Base-by-base conservation (phyloP, 1,139 yeast species). In the Kluyveromyces sp. region DNA sequence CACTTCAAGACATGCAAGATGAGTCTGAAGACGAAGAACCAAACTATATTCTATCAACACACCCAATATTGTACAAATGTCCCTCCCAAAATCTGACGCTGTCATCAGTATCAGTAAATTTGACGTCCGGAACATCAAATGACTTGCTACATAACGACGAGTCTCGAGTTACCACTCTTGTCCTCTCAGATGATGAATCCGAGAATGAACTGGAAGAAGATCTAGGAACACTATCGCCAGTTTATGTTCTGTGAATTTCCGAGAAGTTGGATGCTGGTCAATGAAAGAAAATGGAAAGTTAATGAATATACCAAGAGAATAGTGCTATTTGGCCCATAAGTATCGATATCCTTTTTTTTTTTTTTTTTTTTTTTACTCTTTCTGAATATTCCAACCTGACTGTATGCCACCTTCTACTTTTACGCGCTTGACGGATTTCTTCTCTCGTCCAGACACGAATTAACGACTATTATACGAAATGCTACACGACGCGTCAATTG, bases 131-230 rank as follows among this genome's bases (percentile, higher is more conserved):
- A 6, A 33, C 5, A 21, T 4, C 15, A 21, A 10, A 21, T 10
- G 37, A 35, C 21, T 15, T 15, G 3, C 5, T 15, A 5, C 7
- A 35, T 4, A 21, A 35, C 10, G 37, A 25, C 6, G 8, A 29
- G 15, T 4, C 41, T 4, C 34, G 8, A 4, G 31, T 29, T 8
- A 38, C 41, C 29, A 28, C 40, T 4, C 7, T 31, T 7, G n/a
- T 38, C 2, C 27, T 28, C n/a, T 41, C 43, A 3, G 43, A 41
- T 34, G 43, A 41, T 7, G 43, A 41, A 7, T 41, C 43, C 10
- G 39, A 41, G 25, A 27, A 34, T 6, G 43, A 41, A n/a, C 27
- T 26, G 25, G 43, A 41, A 28, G 43, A 41, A 35, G 43, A 41
- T 28, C 34, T 41, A 21, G 43, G 43, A 28, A 41, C 43, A 4